Base-by-base conservation (phyloP, 306 rosid species). In the Prunus padus region DNA sequence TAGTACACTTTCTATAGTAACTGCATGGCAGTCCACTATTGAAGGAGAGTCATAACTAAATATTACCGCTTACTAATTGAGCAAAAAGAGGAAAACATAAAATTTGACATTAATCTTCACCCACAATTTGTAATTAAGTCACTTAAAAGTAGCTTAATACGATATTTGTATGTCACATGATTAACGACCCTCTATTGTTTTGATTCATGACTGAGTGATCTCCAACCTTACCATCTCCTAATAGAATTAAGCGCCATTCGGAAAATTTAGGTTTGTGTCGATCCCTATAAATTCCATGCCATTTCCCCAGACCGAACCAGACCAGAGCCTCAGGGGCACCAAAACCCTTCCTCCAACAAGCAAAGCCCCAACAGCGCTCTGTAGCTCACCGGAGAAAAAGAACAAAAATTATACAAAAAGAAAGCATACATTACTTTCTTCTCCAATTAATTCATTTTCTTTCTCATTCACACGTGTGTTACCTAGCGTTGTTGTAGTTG, bases 161-260 rank as follows among this genome's bases (percentile, higher is more conserved):
- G 42, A 37, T 37, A 37, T 7, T 37, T 1, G 61, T 55, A n/a
- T 55, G 18, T 13, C 61, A 40, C 44, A 61, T 52, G 66, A 63
- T 65, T 67, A 44, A 77, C 68, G 22, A 45, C 65, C 61, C 2
- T 69, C 54, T 25, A 33, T 82, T 30, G 65, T 33, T 23, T 44
- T 28, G 73, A 49, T 45, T 72, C 4, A 11, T 2, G 57, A 52
- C 23, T n/a, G 49, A 11, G 6, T 31, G 11, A 52, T 55, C 61
- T 60, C 56, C 80, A 37, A 71, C 82, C 84, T 59, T 67, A 75
- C 81, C 45, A 60, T 86, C 74, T 69, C 60, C 20, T 57, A 84
- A 69, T 69, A 45, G 51, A 72, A 75, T 9, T 54, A 73, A 81
- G 67, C 12, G 72, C 9, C 28, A 61, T 37, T 61, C 52, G 10